A percentile compares a stretch with the other conserved stretches of the same genome.
These are phyloP conservation scores for Mortierella sp. DNA, from an alignment of 371 early-diverging fungal genomes.

Conservation along the genomic window DNA sequence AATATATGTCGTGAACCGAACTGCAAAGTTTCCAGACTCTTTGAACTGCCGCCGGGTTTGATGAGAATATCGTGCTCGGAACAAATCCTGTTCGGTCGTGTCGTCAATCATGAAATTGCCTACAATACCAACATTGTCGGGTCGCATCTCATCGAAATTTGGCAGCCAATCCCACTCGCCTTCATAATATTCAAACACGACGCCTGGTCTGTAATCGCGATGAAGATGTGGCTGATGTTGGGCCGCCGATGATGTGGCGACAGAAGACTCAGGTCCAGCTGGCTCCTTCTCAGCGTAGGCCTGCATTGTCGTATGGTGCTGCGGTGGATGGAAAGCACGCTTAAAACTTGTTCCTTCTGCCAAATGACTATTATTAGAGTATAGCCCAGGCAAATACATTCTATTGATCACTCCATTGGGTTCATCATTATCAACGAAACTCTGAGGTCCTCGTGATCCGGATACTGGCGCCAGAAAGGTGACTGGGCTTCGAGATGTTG, in stretches of 20 bases:
- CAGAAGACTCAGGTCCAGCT: not conserved
- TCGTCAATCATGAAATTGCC: constrained; percentile 57
- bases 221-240: constrained; percentile 17
- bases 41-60: constrained; percentile 20
- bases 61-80: constrained; percentile 20
- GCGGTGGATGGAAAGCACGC: constrained; percentile 4
- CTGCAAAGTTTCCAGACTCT: constrained; percentile 60
- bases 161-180: constrained; percentile 57
- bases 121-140: constrained; percentile 47
- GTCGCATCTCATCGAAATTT: constrained; percentile 54
- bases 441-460: constrained; percentile 9
- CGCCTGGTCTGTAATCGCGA: constrained; percentile 51
- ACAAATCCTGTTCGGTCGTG: constrained; percentile 42
- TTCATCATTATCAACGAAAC: not conserved
- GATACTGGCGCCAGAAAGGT: not conserved
- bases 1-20: constrained; percentile 58
- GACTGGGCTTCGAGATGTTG: not conserved
- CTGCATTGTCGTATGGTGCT: constrained; percentile 45
- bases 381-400: not conserved
- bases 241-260: not conserved
- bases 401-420: not conserved
- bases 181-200: constrained; percentile 51
- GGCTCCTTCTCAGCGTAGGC: not conserved
- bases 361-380: not conserved
- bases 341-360: not conserved